Percentiles rank a stretch among this genome's conserved stretches.
phyloP scores from a whole-genome alignment of 2,329 filamentous ascomycete genomes.

The Rosellinia necatrix region DNA sequence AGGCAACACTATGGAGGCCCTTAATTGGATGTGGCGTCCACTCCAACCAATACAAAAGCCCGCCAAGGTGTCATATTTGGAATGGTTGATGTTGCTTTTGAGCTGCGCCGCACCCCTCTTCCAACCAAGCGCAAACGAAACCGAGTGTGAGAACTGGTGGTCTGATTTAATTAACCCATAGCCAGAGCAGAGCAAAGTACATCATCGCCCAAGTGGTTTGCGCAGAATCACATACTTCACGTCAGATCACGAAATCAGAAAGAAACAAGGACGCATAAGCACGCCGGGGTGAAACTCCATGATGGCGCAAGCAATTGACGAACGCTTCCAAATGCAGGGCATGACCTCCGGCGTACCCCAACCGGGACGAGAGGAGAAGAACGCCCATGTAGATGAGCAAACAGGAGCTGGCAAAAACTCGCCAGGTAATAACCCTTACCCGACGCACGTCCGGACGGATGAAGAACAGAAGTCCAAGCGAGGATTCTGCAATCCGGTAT shows the following conservation, averaged over 20 bases:
- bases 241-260: too few relatives aligned
- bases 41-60: too few relatives aligned
- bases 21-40: too few relatives aligned
- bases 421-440: too few relatives aligned
- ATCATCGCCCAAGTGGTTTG: neutral
- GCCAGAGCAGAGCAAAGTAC: neutral
- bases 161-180: neutral
- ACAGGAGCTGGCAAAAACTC: neutral
- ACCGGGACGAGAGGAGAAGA: neutral
- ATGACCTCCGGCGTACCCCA: neutral
- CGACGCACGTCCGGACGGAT: too few relatives aligned
- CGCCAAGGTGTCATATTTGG: neutral
- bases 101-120: neutral
- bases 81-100: neutral
- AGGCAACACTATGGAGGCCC: too few relatives aligned
- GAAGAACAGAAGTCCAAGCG: neutral
- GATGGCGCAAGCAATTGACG: neutral
- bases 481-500: conserved; percentile 3
- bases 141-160: neutral
- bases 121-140: neutral
- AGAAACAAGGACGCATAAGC: too few relatives aligned
- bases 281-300: neutral
- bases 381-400: neutral
- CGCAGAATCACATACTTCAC: too few relatives aligned
- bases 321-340: neutral